Conservation (phyloP, 257 asterid genomes). For the Ophiorrhiza pumila region DNA sequence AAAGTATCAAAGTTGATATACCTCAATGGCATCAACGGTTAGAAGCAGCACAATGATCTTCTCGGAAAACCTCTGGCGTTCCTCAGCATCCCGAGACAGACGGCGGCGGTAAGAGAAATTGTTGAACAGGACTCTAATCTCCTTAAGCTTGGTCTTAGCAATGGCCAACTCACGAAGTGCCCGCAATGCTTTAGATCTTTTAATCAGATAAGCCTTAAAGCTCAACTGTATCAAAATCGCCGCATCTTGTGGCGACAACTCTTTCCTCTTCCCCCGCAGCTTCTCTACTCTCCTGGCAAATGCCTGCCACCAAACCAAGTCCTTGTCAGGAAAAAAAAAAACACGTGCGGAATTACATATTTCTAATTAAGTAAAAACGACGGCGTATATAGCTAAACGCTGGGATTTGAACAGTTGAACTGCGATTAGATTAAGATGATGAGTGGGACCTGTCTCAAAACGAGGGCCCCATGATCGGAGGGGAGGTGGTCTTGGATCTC, state of each 20-base stretch:
- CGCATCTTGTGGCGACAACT: constrained; percentile 62
- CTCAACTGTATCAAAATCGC: constrained; percentile 63
- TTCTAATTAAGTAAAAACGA: too few relatives aligned
- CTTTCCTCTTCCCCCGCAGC: constrained; percentile 71
- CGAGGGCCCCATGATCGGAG: constrained; percentile 55
- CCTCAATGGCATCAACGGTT: constrained; percentile 97
- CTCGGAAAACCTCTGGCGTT: constrained; percentile 85
- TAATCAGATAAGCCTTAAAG: constrained; percentile 72
- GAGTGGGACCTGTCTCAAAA: constrained; percentile 67
- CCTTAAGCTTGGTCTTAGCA: constrained; percentile 89
- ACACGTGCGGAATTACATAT: too few relatives aligned
- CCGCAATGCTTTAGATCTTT: constrained; percentile 81
- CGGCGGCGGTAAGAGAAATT: constrained; percentile 86
- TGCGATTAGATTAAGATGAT: too few relatives aligned
- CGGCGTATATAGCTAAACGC: too few relatives aligned
- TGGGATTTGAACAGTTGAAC: too few relatives aligned
- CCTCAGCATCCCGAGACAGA: constrained; percentile 66
- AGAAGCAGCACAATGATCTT: constrained; percentile 87
- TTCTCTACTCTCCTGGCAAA: constrained; percentile 74
- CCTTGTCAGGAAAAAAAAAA: background rate
- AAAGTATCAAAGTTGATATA: too few relatives aligned
- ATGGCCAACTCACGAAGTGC: constrained; percentile 88
- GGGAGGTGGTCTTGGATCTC: constrained; percentile 67
- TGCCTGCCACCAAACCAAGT: constrained; percentile 37
- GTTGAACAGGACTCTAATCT: constrained; percentile 75